These are phyloP conservation scores for Eremochloa ophiuroides DNA, from an alignment of 176 grass and related monocot genomes.

Conservation along the genomic window DNA sequence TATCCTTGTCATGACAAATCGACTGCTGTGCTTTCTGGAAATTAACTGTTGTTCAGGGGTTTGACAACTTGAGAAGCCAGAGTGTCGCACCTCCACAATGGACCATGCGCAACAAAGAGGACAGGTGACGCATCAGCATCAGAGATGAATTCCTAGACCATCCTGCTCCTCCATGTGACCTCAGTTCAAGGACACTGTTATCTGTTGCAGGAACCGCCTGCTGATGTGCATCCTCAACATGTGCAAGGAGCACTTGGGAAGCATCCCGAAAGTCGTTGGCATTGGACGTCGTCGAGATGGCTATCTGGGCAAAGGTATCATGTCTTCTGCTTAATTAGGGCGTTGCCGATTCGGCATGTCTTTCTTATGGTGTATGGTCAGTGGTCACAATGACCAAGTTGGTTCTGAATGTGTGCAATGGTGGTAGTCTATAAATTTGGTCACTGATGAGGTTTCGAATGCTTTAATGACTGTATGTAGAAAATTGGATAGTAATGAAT, in stretches of 20 bases:
- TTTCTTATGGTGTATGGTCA: not conserved
- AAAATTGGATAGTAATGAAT: not conserved
- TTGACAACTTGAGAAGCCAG: conserved; percentile 86
- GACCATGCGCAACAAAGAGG: conserved; percentile 95
- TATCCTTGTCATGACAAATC: not conserved
- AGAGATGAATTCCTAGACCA: too few species aligned
- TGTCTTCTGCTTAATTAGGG: not conserved
- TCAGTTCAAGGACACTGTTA: not conserved
- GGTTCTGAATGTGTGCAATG: not conserved
- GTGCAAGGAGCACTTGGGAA: conserved; percentile 71
- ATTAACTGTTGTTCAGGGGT: conserved; percentile 43
- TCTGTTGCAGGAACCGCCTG: conserved; percentile 64
- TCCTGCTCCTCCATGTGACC: not conserved
- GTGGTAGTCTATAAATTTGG: not conserved
- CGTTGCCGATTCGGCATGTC: not conserved
- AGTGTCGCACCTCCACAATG: conserved; percentile 86
- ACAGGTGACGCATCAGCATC: conserved; percentile 44
- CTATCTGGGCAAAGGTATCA: conserved; percentile 92
- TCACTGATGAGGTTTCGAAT: too few species aligned
- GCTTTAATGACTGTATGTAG: not conserved
- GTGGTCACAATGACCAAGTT: not conserved
- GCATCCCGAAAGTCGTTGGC: conserved; percentile 76
- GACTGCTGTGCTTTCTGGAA: not conserved
- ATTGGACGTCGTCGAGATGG: conserved; percentile 98
- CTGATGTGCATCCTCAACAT: conserved; percentile 80